Conservation (phyloP, 495 filamentous ascomycete genomes). For the Neurospora sp. region DNA sequence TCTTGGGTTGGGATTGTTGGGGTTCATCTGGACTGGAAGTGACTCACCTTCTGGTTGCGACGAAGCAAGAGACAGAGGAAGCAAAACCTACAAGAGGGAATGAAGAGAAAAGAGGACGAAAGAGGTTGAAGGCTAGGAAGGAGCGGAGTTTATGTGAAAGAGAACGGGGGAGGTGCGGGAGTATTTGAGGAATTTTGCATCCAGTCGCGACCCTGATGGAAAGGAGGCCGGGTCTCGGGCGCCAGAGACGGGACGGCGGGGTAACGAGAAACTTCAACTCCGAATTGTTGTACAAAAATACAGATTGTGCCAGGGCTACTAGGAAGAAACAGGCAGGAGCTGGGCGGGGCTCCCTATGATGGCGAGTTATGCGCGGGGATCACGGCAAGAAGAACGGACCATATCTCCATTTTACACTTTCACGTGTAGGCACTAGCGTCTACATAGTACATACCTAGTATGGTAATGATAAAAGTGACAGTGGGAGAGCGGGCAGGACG, state of each 20-base stretch:
- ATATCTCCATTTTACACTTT: neutral
- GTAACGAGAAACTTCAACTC: constrained; percentile 9
- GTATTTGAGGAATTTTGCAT: constrained; percentile 29
- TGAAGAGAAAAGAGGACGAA: constrained; percentile 18
- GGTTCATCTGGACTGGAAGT: neutral
- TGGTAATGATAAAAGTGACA: neutral
- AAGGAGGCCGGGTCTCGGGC: constrained; percentile 19
- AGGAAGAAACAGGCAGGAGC: neutral
- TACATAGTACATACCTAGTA: too few species aligned
- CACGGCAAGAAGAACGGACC: neutral
- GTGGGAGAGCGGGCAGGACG: neutral
- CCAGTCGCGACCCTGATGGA: constrained; percentile 8
- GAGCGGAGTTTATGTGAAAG: neutral
- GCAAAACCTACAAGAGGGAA: constrained; percentile 9
- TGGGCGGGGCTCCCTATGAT: neutral
- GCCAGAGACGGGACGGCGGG: constrained; percentile 8
- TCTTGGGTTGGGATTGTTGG: neutral
- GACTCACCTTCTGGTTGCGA: constrained; percentile 9
- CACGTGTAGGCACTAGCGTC: neutral
- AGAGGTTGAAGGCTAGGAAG: constrained; percentile 1
- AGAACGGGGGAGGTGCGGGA: constrained; percentile 12
- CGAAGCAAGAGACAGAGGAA: constrained; percentile 1
- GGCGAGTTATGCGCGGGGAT: neutral
- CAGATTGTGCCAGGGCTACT: neutral
- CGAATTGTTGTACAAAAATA: constrained; percentile 11